phyloP scores from a whole-genome alignment of 75 land plant species.

The Adiantum capillusveneris region DNA sequence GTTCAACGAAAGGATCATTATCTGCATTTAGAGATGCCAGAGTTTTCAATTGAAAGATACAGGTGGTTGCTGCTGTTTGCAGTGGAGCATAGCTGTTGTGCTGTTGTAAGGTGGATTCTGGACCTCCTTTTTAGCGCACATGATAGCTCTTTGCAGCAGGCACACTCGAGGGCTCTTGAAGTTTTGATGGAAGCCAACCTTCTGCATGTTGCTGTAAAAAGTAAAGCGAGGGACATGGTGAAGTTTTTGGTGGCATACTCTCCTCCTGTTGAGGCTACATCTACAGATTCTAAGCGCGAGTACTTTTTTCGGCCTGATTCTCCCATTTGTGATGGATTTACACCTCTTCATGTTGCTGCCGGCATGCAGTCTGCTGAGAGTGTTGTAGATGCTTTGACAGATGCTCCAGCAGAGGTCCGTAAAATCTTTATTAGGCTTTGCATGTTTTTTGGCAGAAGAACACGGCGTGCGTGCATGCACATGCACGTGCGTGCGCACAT shows the following conservation, averaged over 20 bases:
- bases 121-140: conserved; percentile 38
- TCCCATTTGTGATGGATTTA: conserved; percentile 58
- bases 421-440: too few species aligned
- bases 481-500: too few species aligned
- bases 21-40: not conserved
- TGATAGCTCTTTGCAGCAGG: conserved; percentile 15
- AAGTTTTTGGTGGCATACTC: conserved; percentile 53
- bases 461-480: too few species aligned
- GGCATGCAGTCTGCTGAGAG: conserved; percentile 44
- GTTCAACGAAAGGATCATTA: conserved; percentile 20
- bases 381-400: conserved; percentile 69
- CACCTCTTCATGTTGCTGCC: conserved; percentile 93
- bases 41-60: conserved; percentile 37
- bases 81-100: conserved; percentile 70
- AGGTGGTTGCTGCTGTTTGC: conserved; percentile 68
- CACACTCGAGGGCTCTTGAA: conserved; percentile 18
- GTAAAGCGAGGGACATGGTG: conserved; percentile 61
- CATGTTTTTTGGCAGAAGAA: too few species aligned
- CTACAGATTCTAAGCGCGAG: not conserved
- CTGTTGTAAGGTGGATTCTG: conserved; percentile 65
- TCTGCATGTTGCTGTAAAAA: conserved; percentile 60
- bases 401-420: conserved; percentile 70
- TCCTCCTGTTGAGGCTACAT: conserved; percentile 11
- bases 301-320: conserved; percentile 60
- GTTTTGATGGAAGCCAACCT: conserved; percentile 36